These are phyloP conservation scores for Fraxinus dipetala DNA, from an alignment of 305 asterid genomes.

Conservation along the genomic window DNA sequence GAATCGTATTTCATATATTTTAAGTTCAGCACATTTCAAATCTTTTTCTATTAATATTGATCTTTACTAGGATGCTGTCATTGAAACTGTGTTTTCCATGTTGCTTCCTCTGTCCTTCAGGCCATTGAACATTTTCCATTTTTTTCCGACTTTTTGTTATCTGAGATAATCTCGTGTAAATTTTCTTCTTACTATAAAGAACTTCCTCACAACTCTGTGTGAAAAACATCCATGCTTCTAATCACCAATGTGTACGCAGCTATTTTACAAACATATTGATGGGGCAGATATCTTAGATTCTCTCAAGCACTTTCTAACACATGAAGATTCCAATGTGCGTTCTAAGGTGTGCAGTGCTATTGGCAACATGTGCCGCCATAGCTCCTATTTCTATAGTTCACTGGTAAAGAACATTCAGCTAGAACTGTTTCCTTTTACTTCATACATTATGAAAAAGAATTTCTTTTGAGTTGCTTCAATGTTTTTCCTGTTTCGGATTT, in stretches of 20 bases:
- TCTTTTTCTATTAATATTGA: neutral
- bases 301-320: slow-evolving; percentile 69
- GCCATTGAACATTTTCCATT: neutral
- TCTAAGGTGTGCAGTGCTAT: slow-evolving; percentile 92
- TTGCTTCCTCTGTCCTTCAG: neutral
- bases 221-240: slow-evolving; percentile 18
- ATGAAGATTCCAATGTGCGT: slow-evolving; percentile 89
- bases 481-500: neutral
- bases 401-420: slow-evolving; percentile 49
- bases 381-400: slow-evolving; percentile 75
- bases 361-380: slow-evolving; percentile 99
- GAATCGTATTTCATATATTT: neutral
- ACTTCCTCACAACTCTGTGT: slow-evolving; percentile 5
- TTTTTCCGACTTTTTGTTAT: neutral
- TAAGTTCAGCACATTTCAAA: neutral
- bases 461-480: neutral
- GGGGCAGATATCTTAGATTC: slow-evolving; percentile 78
- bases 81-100: neutral
- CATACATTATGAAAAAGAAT: neutral
- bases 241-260: slow-evolving; percentile 47
- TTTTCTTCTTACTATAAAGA: slow-evolving; percentile 4
- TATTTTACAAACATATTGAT: slow-evolving; percentile 64
- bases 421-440: neutral
- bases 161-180: neutral
- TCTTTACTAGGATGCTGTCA: neutral